Evolutionary conservation across 2,329 filamentous ascomycete genomes (phyloP), one percentile per base, ranked within the genome.

Genomic region (Davidsoniella eucalypti): DNA sequence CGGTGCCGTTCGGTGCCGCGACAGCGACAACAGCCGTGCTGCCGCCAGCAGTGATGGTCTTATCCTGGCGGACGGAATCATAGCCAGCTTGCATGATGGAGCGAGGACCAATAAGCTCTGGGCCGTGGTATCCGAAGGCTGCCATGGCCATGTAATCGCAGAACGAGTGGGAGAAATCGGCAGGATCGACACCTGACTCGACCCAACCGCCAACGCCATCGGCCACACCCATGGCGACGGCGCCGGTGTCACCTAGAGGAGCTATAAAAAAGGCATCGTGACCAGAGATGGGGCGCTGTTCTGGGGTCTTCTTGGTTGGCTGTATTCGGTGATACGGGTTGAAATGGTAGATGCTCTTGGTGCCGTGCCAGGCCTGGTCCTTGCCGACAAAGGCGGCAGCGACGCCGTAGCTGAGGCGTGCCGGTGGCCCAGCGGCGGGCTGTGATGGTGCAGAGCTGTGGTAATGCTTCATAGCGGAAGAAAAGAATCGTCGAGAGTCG

Each of bases 131-230:
- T 75, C 73, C 50, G 82, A 63, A 16, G 14, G 87, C 84, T 10
- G 77, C 76, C 47, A 79, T 72, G 2, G 87, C 86, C 87, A 96
- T 96, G 65, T 94, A 84, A 58, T 87, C 81, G 70, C 92, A 96
- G 54, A 98, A 71, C 39, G 84, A 85, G 63, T 96, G 90, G 3
- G 90, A 92, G 65, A 96, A 96, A 65, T 95, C 86, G 25, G 87
- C 87, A 7, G 92, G 88, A 60, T 98, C 88, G 48, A 98, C 82
- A 42, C 87, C 87, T 38, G 84, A 90, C 58, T 94, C 85, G 55
- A 83, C 78, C 88, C 92, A 98, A 36, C 92, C 92, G 44, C 92
- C 92, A 0, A 98, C 92, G 9, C 92, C 92, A 62, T 98, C 92
- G 49, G 88, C 87, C 21, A 98, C 77, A 16, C 87, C 92, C 57